These are phyloP conservation scores for Malassezia globosa DNA, from an alignment of 1,284 basidiomycete species.

Conservation along the genomic window DNA sequence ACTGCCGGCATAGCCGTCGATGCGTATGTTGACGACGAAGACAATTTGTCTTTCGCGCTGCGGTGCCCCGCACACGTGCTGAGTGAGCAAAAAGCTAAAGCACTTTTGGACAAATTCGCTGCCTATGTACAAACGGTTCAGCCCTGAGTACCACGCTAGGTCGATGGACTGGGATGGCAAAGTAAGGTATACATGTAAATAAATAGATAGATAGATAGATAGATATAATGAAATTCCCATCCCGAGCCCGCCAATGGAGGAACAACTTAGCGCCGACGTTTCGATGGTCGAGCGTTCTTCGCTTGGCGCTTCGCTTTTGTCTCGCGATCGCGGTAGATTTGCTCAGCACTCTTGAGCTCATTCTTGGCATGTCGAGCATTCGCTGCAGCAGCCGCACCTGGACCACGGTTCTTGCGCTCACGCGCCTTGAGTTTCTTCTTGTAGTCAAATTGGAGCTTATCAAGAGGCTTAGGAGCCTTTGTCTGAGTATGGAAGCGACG, in stretches of 20 bases:
- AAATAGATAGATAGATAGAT: no score
- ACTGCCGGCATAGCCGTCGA: constrained; percentile 3
- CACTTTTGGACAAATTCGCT: not conserved
- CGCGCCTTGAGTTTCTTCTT: constrained; percentile 24
- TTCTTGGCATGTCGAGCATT: constrained; percentile 20
- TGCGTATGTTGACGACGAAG: constrained; percentile 1
- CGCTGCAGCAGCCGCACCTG: constrained; percentile 1
- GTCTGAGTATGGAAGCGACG: constrained; percentile 52
- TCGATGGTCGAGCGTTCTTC: constrained; percentile 39
- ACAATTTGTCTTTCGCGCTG: constrained; percentile 7
- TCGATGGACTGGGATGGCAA: no score
- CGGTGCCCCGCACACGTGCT: constrained; percentile 5
- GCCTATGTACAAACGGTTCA: not conserved
- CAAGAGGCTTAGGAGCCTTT: constrained; percentile 26
- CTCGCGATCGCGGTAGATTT: constrained; percentile 37
- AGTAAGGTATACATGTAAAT: no score
- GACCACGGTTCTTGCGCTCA: constrained; percentile 19
- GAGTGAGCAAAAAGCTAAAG: not conserved
- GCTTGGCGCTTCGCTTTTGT: constrained; percentile 26
- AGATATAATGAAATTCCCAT: no score
- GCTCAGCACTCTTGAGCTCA: constrained; percentile 31
- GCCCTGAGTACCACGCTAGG: no score
- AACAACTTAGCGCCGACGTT: constrained; percentile 1
- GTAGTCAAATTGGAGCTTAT: constrained; percentile 19
- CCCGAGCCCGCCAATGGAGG: not conserved